Evolutionary conservation across 805 yeast genomes (phyloP).

Genomic region (Candida nanaspora): DNA sequence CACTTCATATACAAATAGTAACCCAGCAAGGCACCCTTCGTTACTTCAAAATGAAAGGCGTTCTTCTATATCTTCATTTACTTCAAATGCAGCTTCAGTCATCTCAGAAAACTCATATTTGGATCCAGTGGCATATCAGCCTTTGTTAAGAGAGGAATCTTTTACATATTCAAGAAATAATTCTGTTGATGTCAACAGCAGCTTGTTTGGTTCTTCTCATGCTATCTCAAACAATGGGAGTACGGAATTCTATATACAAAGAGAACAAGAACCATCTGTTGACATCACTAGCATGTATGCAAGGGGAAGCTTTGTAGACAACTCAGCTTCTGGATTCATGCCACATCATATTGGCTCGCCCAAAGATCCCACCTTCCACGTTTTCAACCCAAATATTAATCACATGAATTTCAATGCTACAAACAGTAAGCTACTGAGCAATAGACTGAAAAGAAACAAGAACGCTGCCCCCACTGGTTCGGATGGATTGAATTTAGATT

Average conservation of each 20-base stretch:
- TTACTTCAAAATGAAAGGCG: constrained; percentile 3
- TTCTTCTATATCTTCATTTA: constrained; percentile 13
- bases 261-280: constrained; percentile 5
- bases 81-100: constrained; percentile 10
- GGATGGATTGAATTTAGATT: not conserved
- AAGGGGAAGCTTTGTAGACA: not conserved
- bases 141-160: constrained; percentile 11
- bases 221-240: constrained; percentile 1
- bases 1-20: not conserved
- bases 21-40: not conserved
- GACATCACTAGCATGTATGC: constrained; percentile 9
- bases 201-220: not conserved
- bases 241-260: constrained; percentile 1
- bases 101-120: constrained; percentile 8
- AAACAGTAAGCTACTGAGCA: not conserved
- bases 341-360: not conserved
- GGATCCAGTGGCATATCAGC: constrained; percentile 10
- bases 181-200: constrained; percentile 2
- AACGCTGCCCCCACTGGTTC: not conserved
- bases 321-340: not conserved
- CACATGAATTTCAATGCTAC: not conserved
- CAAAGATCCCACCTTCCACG: not conserved
- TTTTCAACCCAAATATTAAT: not conserved
- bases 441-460: not conserved
- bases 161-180: constrained; percentile 7